Conservation (phyloP, 176 grass and related monocot species). For the Eleusine coracana region DNA sequence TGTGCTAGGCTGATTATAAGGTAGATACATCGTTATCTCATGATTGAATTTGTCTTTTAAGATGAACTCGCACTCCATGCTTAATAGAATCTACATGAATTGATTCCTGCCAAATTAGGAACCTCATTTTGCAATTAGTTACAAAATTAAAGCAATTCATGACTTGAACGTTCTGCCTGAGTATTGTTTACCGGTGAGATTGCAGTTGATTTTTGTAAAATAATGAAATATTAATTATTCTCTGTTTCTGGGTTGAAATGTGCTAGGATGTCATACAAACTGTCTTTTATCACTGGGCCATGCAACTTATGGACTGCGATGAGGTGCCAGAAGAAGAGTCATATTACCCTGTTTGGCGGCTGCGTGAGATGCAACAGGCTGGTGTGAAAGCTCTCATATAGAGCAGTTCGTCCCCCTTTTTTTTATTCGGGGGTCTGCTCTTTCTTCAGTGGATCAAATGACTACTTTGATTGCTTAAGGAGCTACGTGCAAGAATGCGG, state of each 20-base stretch:
- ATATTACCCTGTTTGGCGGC: slow-evolving; percentile 75
- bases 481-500: neutral
- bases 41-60: neutral
- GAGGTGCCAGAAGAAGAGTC: slow-evolving; percentile 85
- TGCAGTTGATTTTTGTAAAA: neutral
- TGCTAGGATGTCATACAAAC: slow-evolving; percentile 84
- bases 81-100: slow-evolving; percentile 16
- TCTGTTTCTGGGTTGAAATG: slow-evolving; percentile 36
- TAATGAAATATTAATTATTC: neutral
- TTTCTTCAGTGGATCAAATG: neutral
- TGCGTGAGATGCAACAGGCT: slow-evolving; percentile 89
- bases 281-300: slow-evolving; percentile 78
- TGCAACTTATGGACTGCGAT: slow-evolving; percentile 75
- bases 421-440: neutral
- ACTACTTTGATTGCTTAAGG: neutral
- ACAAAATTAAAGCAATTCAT: neutral
- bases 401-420: slow-evolving; percentile 1
- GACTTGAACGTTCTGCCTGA: no score
- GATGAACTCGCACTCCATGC: slow-evolving; percentile 5
- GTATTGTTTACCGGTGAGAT: neutral
- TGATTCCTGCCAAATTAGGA: neutral
- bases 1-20: slow-evolving; percentile 20
- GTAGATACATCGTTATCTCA: neutral
- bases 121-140: neutral
- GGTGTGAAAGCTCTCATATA: slow-evolving; percentile 91